A percentile compares a stretch with the other conserved stretches of the same genome.
phyloP scores from a whole-genome alignment of 345 rosid species.

The Mallotus nudiflorus region DNA sequence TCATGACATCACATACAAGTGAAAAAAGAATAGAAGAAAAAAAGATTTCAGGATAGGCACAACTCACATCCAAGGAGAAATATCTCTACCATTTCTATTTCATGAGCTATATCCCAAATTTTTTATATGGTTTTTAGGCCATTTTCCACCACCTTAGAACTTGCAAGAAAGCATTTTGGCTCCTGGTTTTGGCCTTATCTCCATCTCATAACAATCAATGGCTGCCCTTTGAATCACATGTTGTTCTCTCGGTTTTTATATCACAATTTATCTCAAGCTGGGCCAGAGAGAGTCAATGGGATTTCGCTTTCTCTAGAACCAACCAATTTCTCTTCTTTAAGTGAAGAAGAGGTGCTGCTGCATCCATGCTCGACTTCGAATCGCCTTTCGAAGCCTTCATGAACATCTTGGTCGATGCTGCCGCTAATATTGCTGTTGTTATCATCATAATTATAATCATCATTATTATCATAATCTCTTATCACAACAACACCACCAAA shows the following conservation, averaged over 20 bases:
- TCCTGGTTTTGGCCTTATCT: not conserved
- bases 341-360: not conserved
- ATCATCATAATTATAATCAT: slow-evolving; percentile 14
- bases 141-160: not conserved
- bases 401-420: not conserved
- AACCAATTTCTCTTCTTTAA: slow-evolving; percentile 1
- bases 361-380: slow-evolving; percentile 1
- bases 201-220: not conserved
- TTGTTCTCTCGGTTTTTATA: too few relatives aligned
- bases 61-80: not conserved
- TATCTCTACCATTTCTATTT: not conserved
- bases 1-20: not conserved
- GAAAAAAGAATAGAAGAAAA: not conserved
- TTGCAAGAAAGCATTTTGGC: not conserved
- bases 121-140: too few relatives aligned
- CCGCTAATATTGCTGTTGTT: not conserved
- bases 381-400: not conserved
- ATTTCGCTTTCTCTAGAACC: slow-evolving; percentile 25
- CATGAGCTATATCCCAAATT: not conserved
- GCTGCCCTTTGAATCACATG: not conserved
- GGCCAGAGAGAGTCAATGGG: slow-evolving; percentile 25
- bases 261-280: slow-evolving; percentile 11
- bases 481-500: slow-evolving; percentile 48
- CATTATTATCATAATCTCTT: slow-evolving; percentile 31
- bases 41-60: not conserved